A percentile compares a stretch with the other conserved stretches of the same genome.
These are phyloP conservation scores for Hygrophoropsis aurantiaca DNA, from an alignment of 768 basidiomycete species.

Conservation along the genomic window DNA sequence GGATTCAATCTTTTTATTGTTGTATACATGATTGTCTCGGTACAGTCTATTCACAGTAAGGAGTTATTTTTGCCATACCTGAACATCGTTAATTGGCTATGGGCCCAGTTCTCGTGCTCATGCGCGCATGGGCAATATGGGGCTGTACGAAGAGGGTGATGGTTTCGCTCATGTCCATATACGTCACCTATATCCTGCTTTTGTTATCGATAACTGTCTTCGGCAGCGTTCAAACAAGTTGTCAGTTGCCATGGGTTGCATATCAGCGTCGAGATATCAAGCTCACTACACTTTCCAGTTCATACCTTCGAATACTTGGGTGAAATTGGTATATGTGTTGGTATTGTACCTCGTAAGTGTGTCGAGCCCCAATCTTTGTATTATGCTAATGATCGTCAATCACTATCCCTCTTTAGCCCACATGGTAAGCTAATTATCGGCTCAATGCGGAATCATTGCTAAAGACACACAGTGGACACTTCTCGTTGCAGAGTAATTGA, in stretches of 20 bases:
- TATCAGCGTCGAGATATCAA: not conserved
- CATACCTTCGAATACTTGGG: not conserved
- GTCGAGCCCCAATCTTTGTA: not conserved
- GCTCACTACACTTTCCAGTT: not conserved
- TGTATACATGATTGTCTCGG: too few relatives aligned
- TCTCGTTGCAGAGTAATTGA: not conserved
- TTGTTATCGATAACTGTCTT: constrained; percentile 5
- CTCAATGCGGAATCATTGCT: not conserved
- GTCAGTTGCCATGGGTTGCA: not conserved
- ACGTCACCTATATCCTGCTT: constrained; percentile 4
- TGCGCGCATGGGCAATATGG: constrained; percentile 20
- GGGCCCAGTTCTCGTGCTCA: constrained; percentile 11
- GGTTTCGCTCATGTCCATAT: constrained; percentile 6
- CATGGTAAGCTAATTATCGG: not conserved
- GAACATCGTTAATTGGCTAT: too few relatives aligned
- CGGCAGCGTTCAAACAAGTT: not conserved
- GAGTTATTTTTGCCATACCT: too few relatives aligned
- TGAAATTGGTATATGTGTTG: not conserved
- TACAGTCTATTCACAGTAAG: too few relatives aligned
- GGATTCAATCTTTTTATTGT: too few relatives aligned
- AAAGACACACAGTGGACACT: not conserved
- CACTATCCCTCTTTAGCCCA: too few relatives aligned
- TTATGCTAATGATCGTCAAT: not conserved
- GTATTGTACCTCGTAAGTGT: constrained; percentile 1
- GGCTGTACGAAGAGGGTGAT: constrained; percentile 9